Base-by-base conservation (phyloP, 2,329 filamentous ascomycete genomes). In the Ophiocordyceps unilateralis region DNA sequence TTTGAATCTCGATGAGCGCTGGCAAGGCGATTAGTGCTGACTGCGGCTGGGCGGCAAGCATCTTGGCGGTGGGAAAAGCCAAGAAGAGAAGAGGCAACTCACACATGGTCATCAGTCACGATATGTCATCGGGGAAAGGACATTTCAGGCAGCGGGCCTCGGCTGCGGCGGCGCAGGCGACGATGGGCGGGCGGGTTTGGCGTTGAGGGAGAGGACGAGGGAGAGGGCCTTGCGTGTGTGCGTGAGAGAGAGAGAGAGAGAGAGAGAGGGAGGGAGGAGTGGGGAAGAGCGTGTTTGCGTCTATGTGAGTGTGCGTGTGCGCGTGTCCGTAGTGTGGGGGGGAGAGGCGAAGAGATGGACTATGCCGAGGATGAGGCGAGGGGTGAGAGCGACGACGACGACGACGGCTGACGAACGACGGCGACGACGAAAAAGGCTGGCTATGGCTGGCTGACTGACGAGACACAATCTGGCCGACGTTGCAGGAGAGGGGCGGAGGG, bases 1-100 rank as follows among this genome's bases (percentile, higher is more conserved):
- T 69, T 62, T 61, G 61, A 59, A 69, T 61, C 59, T 66, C 61
- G 56, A 59, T 59, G 57, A 68, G 65, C 59, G 66, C 66, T 68
- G 55, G 28, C 49, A 57, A 24, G 12, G 55, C 58, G 60, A 58
- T 56, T 51, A 46, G 49, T 54, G 57, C 47, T 45, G 46, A 47
- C 44, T 45, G 40, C 26, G 26, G 42, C 32, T 22, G 41, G 44
- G 40, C 32, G 39, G 40, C 37, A 19, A 22, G 23, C 11, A 21
- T 23, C 36, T 49, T 46, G 48, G 46, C 44, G 41, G 40, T 41
- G 23, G 21, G n/a, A 43, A n/a, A 43, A 34, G 40, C 44, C 41
- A 40, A 41, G 14, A 38, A 26, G 22, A 17, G 37, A 39, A 41
- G 46, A 43, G 39, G 42, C 17, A 39, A 61, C 61, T 57, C 61